These are phyloP conservation scores for Taphrina deformans DNA, from an alignment of 1,139 yeast species.

Conservation along the genomic window DNA sequence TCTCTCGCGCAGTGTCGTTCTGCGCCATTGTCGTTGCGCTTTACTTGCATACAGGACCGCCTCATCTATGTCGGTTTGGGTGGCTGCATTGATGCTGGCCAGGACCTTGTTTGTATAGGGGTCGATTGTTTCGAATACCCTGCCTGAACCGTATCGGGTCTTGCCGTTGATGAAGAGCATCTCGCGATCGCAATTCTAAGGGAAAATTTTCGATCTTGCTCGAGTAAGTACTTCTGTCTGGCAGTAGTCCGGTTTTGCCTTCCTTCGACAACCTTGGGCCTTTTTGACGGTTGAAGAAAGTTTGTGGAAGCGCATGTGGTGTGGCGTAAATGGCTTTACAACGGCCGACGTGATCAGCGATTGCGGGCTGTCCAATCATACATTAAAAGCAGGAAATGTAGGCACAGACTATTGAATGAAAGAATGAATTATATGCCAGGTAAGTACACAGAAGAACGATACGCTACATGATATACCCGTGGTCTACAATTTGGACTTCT, in stretches of 20 bases:
- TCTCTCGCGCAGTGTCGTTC: neutral
- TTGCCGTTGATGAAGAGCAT: slow-evolving; percentile 10
- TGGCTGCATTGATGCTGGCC: slow-evolving; percentile 2
- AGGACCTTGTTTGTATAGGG: neutral
- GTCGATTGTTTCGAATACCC: neutral
- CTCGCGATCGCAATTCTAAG: no score
- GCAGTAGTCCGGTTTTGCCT: no score
- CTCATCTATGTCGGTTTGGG: slow-evolving; percentile 4
- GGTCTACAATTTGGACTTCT: slow-evolving; percentile 2
- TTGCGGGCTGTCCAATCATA: no score
- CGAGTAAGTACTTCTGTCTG: no score
- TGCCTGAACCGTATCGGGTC: neutral
- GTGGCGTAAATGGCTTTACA: neutral
- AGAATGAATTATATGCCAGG: neutral
- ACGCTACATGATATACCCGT: neutral
- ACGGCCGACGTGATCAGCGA: no score
- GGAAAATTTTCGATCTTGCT: no score
- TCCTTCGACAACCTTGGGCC: no score
- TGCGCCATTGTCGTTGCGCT: slow-evolving; percentile 1
- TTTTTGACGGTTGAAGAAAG: neutral
- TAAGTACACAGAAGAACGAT: neutral
- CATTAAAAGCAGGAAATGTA: no score
- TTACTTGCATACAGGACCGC: neutral
- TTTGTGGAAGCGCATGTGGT: neutral
- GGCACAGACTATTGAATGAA: neutral